phyloP scores from a whole-genome alignment of 2,329 filamentous ascomycete genomes.

The Fusarium fujikuroi region DNA sequence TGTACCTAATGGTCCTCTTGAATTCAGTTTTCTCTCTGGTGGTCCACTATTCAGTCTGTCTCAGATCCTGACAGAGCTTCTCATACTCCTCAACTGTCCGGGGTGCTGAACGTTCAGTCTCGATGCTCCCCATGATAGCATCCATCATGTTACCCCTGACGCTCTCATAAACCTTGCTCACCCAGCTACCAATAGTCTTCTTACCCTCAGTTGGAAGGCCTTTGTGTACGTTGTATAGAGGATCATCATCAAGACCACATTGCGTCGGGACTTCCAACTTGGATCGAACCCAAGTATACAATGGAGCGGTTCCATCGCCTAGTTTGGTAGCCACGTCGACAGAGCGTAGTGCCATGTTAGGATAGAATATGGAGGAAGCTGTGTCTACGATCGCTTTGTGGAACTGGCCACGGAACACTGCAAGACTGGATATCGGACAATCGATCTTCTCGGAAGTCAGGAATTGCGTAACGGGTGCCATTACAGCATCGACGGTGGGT shows the following conservation, averaged over 20 bases:
- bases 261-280: constrained; percentile 45
- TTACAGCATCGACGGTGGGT: constrained; percentile 42
- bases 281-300: constrained; percentile 48
- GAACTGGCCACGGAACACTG: constrained; percentile 37
- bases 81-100: constrained; percentile 38
- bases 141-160: constrained; percentile 44
- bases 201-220: constrained; percentile 38
- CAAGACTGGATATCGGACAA: constrained; percentile 41
- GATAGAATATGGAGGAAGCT: constrained; percentile 43
- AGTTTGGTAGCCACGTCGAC: constrained; percentile 43
- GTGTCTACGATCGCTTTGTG: constrained; percentile 28
- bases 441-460: constrained; percentile 33
- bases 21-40: too few species aligned
- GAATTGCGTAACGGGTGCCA: constrained; percentile 44
- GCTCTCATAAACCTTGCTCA: constrained; percentile 49
- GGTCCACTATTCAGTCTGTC: not conserved
- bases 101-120: constrained; percentile 27
- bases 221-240: constrained; percentile 41
- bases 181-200: constrained; percentile 49
- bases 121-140: constrained; percentile 43
- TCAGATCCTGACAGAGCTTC: constrained; percentile 35
- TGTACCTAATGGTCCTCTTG: not conserved
- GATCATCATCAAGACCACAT: constrained; percentile 48
- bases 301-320: constrained; percentile 45
- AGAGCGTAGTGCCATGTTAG: constrained; percentile 36